phyloP scores from a whole-genome alignment of 768 basidiomycete species.

The Amylocystis lapponica region DNA sequence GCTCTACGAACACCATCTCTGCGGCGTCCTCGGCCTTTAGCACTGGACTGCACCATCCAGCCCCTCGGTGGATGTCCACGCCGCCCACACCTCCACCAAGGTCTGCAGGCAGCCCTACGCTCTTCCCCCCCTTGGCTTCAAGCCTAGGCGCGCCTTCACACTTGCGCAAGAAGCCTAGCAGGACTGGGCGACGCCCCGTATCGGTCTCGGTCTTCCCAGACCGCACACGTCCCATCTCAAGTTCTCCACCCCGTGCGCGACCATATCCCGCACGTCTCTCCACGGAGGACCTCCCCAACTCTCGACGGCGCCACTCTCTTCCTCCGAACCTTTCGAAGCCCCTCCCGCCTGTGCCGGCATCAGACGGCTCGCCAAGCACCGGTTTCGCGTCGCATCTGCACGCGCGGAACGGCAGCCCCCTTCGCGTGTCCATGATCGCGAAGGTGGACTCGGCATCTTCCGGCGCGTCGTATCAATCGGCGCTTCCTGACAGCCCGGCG shows the following conservation, averaged over 20 bases:
- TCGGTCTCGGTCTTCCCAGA: background rate
- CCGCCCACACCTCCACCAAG: conserved; percentile 51
- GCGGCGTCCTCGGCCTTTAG: too few species aligned
- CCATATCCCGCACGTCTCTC: conserved; percentile 33
- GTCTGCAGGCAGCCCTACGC: conserved; percentile 24
- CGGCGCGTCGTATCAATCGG: too few species aligned
- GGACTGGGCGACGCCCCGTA: too few species aligned
- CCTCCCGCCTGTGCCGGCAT: conserved; percentile 1
- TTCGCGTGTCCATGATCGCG: conserved; percentile 1
- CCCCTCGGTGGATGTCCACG: conserved; percentile 53
- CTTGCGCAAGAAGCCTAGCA: too few species aligned
- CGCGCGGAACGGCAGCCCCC: background rate
- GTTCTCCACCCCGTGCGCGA: conserved; percentile 24
- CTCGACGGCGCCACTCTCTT: conserved; percentile 10
- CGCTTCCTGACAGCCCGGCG: too few species aligned
- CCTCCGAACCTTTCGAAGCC: conserved; percentile 13
- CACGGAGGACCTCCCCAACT: conserved; percentile 12
- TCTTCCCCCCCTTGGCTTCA: conserved; percentile 22
- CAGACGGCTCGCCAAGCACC: background rate
- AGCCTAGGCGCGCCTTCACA: background rate
- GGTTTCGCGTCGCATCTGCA: background rate
- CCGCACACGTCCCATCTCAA: conserved; percentile 21
- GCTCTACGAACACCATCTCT: too few species aligned
- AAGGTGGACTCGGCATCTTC: background rate
- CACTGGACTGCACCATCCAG: too few species aligned